phyloP scores from a whole-genome alignment of 129 eudicot species.

The Dittrichia graveolens region DNA sequence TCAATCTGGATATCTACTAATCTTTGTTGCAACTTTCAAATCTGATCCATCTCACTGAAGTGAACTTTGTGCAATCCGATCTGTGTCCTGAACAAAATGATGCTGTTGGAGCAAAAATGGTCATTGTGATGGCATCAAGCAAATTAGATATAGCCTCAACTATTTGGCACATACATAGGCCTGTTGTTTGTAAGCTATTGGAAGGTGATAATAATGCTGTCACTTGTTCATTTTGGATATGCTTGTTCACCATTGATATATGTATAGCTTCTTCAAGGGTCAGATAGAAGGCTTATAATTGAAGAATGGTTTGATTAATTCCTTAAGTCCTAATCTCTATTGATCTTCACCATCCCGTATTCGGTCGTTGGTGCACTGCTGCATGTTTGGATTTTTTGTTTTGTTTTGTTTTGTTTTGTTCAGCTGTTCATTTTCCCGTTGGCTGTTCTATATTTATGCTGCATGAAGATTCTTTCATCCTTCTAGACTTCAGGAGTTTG shows the following conservation, averaged over 20 bases:
- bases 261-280: neutral
- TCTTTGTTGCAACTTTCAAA: neutral
- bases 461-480: neutral
- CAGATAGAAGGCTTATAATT: no score
- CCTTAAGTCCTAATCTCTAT: neutral
- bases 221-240: conserved; percentile 2
- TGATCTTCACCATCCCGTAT: neutral
- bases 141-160: neutral
- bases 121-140: conserved; percentile 18
- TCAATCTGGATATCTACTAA: conserved; percentile 6
- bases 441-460: no score
- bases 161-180: conserved; percentile 10
- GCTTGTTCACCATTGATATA: neutral
- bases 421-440: neutral
- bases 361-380: neutral
- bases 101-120: neutral
- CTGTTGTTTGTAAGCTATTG: conserved; percentile 15
- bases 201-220: neutral
- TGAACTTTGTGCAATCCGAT: neutral
- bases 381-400: neutral
- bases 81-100: neutral
- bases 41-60: neutral
- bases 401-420: neutral
- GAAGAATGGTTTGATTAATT: neutral
- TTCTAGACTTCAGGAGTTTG: neutral